phyloP scores from a whole-genome alignment of 345 rosid species.

The Adansonia digitata region DNA sequence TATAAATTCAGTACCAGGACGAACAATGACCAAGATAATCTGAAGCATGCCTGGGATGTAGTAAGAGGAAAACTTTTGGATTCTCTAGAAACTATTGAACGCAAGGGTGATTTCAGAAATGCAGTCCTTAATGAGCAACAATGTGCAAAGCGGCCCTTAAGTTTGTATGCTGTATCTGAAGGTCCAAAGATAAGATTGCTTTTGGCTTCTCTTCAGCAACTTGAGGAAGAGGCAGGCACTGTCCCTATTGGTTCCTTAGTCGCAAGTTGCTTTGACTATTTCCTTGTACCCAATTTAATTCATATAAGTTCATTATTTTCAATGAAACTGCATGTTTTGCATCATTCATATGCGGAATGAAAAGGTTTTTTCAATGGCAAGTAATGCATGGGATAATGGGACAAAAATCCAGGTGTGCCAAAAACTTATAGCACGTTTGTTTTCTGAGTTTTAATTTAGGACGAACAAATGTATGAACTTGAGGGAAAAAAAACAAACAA shows the following conservation, averaged over 20 bases:
- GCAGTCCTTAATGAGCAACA: constrained; percentile 39
- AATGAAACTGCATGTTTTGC: constrained; percentile 3
- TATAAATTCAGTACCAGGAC: constrained; percentile 35
- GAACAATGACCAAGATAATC: constrained; percentile 31
- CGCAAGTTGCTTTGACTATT: not conserved
- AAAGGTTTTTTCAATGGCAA: not conserved
- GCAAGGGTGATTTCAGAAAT: constrained; percentile 33
- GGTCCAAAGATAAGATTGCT: constrained; percentile 67
- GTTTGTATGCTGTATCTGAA: constrained; percentile 66
- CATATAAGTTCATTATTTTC: constrained; percentile 1
- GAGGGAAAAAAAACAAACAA: not conserved
- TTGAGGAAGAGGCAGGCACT: constrained; percentile 75
- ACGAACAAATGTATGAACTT: not conserved
- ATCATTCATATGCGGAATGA: not conserved
- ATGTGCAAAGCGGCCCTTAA: constrained; percentile 42
- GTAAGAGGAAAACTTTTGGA: constrained; percentile 65
- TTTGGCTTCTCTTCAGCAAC: constrained; percentile 62
- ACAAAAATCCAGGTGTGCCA: not conserved
- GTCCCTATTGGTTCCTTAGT: constrained; percentile 25
- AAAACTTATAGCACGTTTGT: not conserved
- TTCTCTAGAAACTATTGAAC: constrained; percentile 53
- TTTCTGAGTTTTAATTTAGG: not conserved
- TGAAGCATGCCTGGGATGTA: constrained; percentile 50
- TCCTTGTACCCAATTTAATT: not conserved
- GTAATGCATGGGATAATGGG: not conserved